Conservation (phyloP, 495 filamentous ascomycete genomes). For the Penicillium parvum region DNA sequence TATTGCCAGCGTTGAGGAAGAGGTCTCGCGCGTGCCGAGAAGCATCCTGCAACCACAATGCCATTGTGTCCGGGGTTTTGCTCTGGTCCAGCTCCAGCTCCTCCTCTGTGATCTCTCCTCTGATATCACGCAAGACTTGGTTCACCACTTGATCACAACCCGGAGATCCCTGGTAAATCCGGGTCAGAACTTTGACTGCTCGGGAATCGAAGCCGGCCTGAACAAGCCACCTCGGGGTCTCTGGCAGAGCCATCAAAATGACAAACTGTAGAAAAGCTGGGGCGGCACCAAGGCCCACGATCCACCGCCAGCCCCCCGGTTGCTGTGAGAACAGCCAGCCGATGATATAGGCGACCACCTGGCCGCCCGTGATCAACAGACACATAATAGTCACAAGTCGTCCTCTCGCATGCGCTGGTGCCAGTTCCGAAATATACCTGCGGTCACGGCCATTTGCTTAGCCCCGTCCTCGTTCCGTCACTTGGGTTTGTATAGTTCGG, state of each 20-base stretch:
- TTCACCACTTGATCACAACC: slow-evolving; percentile 46
- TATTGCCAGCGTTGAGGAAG: slow-evolving; percentile 57
- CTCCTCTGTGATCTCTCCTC: slow-evolving; percentile 65
- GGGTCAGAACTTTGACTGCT: slow-evolving; percentile 59
- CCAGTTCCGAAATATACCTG: slow-evolving; percentile 78
- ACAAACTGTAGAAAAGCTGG: slow-evolving; percentile 69
- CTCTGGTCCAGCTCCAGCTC: slow-evolving; percentile 38
- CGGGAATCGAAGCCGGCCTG: slow-evolving; percentile 55
- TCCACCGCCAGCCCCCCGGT: slow-evolving; percentile 76
- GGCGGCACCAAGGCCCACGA: slow-evolving; percentile 79
- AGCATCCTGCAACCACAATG: slow-evolving; percentile 28
- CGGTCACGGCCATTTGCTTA: not conserved
- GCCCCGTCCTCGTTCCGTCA: not conserved
- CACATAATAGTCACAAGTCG: slow-evolving; percentile 71
- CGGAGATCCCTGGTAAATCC: slow-evolving; percentile 55
- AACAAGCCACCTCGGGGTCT: slow-evolving; percentile 84
- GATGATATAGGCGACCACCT: slow-evolving; percentile 78
- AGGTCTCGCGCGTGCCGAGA: slow-evolving; percentile 50
- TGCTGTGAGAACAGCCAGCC: slow-evolving; percentile 62
- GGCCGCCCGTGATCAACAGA: slow-evolving; percentile 79
- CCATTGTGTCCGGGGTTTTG: slow-evolving; percentile 11
- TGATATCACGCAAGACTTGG: slow-evolving; percentile 58
- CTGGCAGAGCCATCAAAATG: slow-evolving; percentile 66
- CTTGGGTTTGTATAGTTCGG: not conserved
- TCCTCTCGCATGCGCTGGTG: slow-evolving; percentile 70